phyloP scores from a whole-genome alignment of 805 yeast genomes.

The Hyphopichia homilentoma region DNA sequence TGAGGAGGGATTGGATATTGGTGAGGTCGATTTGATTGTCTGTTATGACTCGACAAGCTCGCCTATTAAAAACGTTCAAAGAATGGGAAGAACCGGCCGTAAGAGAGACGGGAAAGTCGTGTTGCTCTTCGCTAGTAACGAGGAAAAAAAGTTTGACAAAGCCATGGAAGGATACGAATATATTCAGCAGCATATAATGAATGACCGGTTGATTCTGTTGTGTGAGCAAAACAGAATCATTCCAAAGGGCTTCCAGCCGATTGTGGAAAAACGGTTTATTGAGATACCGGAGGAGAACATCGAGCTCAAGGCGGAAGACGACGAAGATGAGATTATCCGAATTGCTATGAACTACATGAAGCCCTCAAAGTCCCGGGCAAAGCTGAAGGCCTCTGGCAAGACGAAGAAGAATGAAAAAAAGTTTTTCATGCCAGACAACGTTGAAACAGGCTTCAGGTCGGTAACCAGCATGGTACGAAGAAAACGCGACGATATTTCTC shows the following conservation, averaged over 20 bases:
- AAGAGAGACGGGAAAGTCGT: constrained; percentile 84
- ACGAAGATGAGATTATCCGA: constrained; percentile 61
- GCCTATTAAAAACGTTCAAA: constrained; percentile 87
- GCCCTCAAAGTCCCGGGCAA: constrained; percentile 37
- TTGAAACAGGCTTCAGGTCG: constrained; percentile 56
- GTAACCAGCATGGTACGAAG: constrained; percentile 48
- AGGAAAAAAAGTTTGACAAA: constrained; percentile 71
- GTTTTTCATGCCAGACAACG: constrained; percentile 75
- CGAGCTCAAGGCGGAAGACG: constrained; percentile 52
- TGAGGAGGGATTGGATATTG: constrained; percentile 97
- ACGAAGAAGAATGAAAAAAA: constrained; percentile 27
- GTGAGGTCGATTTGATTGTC: constrained; percentile 91
- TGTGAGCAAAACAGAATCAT: constrained; percentile 61
- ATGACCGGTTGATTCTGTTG: constrained; percentile 41
- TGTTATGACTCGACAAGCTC: constrained; percentile 92
- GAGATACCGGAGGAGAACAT: constrained; percentile 70
- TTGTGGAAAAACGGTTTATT: constrained; percentile 52
- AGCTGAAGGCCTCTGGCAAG: constrained; percentile 8
- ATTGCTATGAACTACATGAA: constrained; percentile 65
- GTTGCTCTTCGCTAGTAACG: constrained; percentile 71
- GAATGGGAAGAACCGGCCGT: constrained; percentile 99
- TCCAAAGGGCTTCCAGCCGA: constrained; percentile 56
- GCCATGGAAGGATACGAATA: constrained; percentile 81
- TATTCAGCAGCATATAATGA: constrained; percentile 67
- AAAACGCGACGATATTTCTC: constrained; percentile 3